Base-by-base conservation (phyloP, 805 yeast species). In the Tetrapisispora namnaoensis region DNA sequence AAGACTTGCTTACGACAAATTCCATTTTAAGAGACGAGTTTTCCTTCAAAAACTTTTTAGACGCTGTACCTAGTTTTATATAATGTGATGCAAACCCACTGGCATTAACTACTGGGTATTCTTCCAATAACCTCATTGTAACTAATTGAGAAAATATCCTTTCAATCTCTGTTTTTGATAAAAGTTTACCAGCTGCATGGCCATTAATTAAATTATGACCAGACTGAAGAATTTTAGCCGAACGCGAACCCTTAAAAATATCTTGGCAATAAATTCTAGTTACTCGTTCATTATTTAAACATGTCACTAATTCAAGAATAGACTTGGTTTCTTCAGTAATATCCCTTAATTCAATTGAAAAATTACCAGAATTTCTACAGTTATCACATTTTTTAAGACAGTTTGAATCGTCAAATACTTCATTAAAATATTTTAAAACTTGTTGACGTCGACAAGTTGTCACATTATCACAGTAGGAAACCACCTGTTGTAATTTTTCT, bases 381-480 rank as follows among this genome's bases (percentile, higher is more conserved):
- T 89, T 89, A 67, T 93, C 99, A 71, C 99, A 93, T 52, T 79
- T 76, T 51, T 79, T 78, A 10, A 70, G 66, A 63, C 99, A 93
- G 13, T 74, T 67, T 22, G 64, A 68, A 14, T 85, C 73, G 51
- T 86, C 79, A 61, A 91, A 90, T 11, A 69, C 71, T 61, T 93
- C 99, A 65, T 88, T 86, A 69, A 93, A 93, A 60, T 91, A 93
- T 46, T 87, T 91, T 44, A 95, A 70, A 3, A 93, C 96, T 56
- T 90, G 91, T 56, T 81, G 78, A 53, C 98, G 75, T 48, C 99
- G 77, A 65, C 99, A 93, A 64, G 91, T 97, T 3, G 91, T 82
- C 9, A 76, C 74, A 64, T 93, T 93, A 53, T 90, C 96, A 68
- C 99, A 93, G 62, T 90, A 93, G 62, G 86, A 90, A 52, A 87